Percentiles rank a stretch among this genome's conserved stretches.
Evolutionary conservation across 345 rosid species (phyloP).

Genomic region (Ceriops zippeliana): DNA sequence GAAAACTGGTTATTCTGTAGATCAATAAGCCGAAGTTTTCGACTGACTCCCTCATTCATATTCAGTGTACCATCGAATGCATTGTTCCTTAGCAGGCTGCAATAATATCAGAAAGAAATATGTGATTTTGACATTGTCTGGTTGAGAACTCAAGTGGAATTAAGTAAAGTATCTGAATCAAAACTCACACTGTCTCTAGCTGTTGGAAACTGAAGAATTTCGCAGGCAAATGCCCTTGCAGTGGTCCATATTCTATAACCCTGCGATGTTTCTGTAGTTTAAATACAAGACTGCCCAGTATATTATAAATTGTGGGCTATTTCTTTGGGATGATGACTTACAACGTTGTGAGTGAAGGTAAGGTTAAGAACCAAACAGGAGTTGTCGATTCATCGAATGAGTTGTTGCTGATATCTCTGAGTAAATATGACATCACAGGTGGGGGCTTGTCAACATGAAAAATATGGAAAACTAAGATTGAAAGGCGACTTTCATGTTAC

Average conservation of each 20-base stretch:
- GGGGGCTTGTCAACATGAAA: neutral
- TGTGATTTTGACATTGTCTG: constrained; percentile 2
- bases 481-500: neutral
- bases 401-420: constrained; percentile 91
- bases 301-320: neutral
- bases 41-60: constrained; percentile 52
- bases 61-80: constrained; percentile 55
- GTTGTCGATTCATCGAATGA: constrained; percentile 58
- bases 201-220: constrained; percentile 64
- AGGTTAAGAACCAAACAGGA: constrained; percentile 85
- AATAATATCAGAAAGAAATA: constrained; percentile 10
- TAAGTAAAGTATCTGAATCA: neutral
- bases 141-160: constrained; percentile 2
- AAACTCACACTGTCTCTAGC: constrained; percentile 80
- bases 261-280: constrained; percentile 27
- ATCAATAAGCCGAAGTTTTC: constrained; percentile 62
- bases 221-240: constrained; percentile 59
- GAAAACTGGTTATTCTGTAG: constrained; percentile 73
- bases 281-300: constrained; percentile 6
- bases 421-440: constrained; percentile 5
- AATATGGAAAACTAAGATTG: neutral
- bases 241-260: constrained; percentile 71
- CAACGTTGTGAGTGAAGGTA: constrained; percentile 82
- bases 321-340: constrained; percentile 31
- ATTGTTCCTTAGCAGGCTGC: constrained; percentile 73